Conservation (phyloP, 495 filamentous ascomycete genomes). For the Massariosphaeria phaeospora region DNA sequence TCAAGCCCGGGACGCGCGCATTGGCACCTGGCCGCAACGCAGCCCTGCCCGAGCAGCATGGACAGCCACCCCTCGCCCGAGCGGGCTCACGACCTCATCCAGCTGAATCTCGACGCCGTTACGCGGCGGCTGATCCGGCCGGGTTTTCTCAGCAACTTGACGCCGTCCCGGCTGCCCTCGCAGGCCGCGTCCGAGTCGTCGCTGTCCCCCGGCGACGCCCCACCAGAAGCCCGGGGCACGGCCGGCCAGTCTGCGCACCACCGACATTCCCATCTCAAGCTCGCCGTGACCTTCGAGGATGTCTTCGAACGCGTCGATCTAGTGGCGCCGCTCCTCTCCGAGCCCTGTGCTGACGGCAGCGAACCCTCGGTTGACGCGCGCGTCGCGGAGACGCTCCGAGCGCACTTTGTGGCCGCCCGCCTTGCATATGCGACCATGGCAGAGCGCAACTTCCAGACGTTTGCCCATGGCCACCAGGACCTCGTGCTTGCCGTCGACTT, state of each 20-base stretch:
- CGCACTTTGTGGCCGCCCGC: conserved; percentile 15
- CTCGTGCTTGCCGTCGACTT: conserved; percentile 59
- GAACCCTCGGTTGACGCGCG: conserved; percentile 12
- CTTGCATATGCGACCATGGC: conserved; percentile 31
- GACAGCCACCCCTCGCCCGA: conserved; percentile 9
- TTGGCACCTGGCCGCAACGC: too few relatives aligned
- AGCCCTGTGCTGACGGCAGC: conserved; percentile 17
- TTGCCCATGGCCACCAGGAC: conserved; percentile 60
- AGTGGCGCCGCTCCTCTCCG: conserved; percentile 15
- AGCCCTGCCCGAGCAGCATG: too few relatives aligned
- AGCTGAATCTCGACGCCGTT: conserved; percentile 26
- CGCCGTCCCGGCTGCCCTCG: conserved; percentile 27
- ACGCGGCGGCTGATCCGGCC: conserved; percentile 14
- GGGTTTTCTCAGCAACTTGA: conserved; percentile 24
- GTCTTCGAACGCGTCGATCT: conserved; percentile 14
- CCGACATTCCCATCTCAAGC: conserved; percentile 20
- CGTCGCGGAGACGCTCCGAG: conserved; percentile 17
- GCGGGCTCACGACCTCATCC: conserved; percentile 24
- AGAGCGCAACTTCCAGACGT: conserved; percentile 34
- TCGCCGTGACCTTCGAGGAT: conserved; percentile 13
- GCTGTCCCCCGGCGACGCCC: conserved; percentile 12
- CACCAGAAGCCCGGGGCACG: conserved; percentile 10
- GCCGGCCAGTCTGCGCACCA: too few relatives aligned
- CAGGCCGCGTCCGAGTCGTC: conserved; percentile 31
- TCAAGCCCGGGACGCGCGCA: too few relatives aligned